These are phyloP conservation scores for Candida ovalis DNA, from an alignment of 805 yeast species.

Conservation along the genomic window DNA sequence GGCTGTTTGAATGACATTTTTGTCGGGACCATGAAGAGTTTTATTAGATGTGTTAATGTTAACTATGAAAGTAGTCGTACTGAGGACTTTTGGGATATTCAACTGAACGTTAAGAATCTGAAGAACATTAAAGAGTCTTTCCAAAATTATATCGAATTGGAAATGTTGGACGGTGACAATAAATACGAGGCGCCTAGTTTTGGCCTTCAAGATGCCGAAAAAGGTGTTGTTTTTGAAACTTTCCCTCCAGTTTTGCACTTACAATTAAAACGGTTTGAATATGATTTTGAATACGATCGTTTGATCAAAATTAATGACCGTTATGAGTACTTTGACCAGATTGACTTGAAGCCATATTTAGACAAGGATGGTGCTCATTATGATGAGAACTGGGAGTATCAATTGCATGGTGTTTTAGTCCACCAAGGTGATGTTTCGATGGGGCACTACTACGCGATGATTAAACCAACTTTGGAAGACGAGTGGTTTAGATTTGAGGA, in stretches of 20 bases:
- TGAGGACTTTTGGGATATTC: slow-evolving; percentile 98
- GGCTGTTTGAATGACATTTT: slow-evolving; percentile 74
- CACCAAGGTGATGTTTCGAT: slow-evolving; percentile 95
- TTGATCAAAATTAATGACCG: slow-evolving; percentile 89
- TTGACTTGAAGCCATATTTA: slow-evolving; percentile 76
- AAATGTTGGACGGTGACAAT: slow-evolving; percentile 89
- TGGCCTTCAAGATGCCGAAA: slow-evolving; percentile 94
- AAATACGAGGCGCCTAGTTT: slow-evolving; percentile 87
- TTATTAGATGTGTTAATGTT: slow-evolving; percentile 86
- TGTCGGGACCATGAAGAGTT: slow-evolving; percentile 96
- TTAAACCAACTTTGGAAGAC: slow-evolving; percentile 68
- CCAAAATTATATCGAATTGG: slow-evolving; percentile 82
- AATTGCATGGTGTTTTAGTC: slow-evolving; percentile 88
- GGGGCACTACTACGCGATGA: slow-evolving; percentile 95
- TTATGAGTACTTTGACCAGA: slow-evolving; percentile 79
- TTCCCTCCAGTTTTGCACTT: slow-evolving; percentile 93
- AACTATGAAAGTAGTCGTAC: slow-evolving; percentile 87
- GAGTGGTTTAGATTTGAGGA: slow-evolving; percentile 94
- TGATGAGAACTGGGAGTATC: slow-evolving; percentile 69
- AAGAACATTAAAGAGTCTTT: slow-evolving; percentile 70
- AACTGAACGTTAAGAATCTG: slow-evolving; percentile 85
- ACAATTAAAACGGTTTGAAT: slow-evolving; percentile 92
- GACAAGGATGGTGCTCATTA: slow-evolving; percentile 49
- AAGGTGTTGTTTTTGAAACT: slow-evolving; percentile 87
- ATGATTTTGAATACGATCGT: slow-evolving; percentile 84